Percentiles rank a stretch among this genome's conserved stretches.
These are phyloP conservation scores for Melanomma pulvis-pyrius DNA, from an alignment of 495 filamentous ascomycete species.

Conservation along the genomic window DNA sequence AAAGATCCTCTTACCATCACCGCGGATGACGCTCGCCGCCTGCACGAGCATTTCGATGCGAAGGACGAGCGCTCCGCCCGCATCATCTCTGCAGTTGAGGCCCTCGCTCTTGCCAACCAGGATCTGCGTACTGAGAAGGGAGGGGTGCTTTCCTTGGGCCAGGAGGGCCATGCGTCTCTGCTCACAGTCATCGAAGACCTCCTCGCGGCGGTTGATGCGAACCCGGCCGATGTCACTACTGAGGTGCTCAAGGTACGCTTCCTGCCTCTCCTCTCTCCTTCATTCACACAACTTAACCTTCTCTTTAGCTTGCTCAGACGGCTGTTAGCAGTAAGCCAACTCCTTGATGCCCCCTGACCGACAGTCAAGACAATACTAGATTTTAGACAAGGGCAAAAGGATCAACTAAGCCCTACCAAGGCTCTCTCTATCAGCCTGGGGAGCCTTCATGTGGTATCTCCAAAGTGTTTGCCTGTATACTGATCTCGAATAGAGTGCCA, in stretches of 20 bases:
- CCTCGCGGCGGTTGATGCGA: constrained; percentile 7
- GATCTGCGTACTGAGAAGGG: constrained; percentile 6
- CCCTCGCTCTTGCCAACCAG: constrained; percentile 7
- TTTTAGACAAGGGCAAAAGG: neutral
- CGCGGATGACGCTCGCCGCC: constrained; percentile 23
- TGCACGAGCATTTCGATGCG: constrained; percentile 18
- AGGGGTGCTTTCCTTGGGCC: neutral
- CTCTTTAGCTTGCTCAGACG: constrained; percentile 7
- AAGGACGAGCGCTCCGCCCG: constrained; percentile 8
- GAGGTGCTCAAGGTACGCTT: constrained; percentile 21
- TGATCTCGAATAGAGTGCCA: constrained; percentile 17
- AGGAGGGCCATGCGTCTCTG: neutral
- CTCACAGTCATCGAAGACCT: constrained; percentile 22
- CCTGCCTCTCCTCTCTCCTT: too few species aligned
- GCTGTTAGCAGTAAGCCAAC: constrained; percentile 20
- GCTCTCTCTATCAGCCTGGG: too few species aligned
- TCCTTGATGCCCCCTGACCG: neutral
- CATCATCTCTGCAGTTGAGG: constrained; percentile 22
- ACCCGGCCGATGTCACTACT: constrained; percentile 14
- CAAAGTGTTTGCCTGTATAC: too few species aligned
- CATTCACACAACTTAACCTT: too few species aligned
- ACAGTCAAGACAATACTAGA: too few species aligned
- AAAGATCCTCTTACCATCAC: constrained; percentile 21
- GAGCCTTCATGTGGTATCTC: too few species aligned
- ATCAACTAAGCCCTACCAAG: neutral